Percentiles rank a stretch among this genome's conserved stretches.
Evolutionary conservation across 2,329 filamentous ascomycete species (phyloP).

Genomic region (Aspergillus caelatus): DNA sequence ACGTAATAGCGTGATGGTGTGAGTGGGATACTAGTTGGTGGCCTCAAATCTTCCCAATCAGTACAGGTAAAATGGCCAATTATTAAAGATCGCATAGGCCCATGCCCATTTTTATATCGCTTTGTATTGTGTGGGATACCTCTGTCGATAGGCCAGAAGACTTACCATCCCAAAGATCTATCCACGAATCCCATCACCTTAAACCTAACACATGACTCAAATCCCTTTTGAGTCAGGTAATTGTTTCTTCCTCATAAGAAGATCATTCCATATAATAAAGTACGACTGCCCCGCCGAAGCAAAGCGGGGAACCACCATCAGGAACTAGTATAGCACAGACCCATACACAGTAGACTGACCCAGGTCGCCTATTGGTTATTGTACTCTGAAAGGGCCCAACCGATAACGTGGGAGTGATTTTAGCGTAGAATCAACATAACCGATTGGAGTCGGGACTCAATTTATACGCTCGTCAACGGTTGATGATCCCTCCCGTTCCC

Average conservation of each 20-base stretch:
- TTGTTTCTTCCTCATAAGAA: background rate
- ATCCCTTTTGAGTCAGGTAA: background rate
- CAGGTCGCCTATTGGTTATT: background rate
- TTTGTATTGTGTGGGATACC: background rate
- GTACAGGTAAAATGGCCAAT: background rate
- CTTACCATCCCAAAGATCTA: background rate
- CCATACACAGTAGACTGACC: background rate
- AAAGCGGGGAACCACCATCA: background rate
- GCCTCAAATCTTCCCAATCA: background rate
- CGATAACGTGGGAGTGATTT: background rate
- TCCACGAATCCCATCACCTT: background rate
- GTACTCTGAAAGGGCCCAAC: background rate
- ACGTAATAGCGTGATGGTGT: background rate
- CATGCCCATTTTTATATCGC: background rate
- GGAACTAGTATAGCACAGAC: background rate
- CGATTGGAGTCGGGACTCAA: background rate
- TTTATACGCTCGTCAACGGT: background rate
- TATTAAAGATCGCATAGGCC: background rate
- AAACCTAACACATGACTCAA: background rate
- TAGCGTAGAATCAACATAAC: background rate
- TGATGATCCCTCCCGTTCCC: background rate
- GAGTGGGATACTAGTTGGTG: background rate
- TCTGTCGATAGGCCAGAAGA: background rate
- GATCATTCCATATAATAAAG: background rate
- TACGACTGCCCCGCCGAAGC: background rate